Conservation (phyloP, 148 eudicot genomes). For the Spergularia bocconei region DNA sequence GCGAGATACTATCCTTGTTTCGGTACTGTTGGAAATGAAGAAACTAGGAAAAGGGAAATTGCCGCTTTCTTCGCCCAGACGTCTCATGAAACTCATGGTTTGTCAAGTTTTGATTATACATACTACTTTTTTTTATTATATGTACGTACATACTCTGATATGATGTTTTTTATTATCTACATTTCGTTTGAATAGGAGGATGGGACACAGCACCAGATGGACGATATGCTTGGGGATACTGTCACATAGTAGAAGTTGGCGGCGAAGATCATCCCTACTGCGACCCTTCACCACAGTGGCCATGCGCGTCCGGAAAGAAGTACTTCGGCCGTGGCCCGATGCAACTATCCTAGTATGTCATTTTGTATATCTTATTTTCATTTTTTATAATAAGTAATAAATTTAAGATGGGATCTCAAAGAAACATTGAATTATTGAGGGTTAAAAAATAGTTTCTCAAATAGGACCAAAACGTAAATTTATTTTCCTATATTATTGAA, state of each 20-base stretch:
- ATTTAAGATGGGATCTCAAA: no score
- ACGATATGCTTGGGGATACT: constrained; percentile 46
- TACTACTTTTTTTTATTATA: no score
- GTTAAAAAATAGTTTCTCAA: no score
- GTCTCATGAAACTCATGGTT: constrained; percentile 42
- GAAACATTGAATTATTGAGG: no score
- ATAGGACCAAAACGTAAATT: no score
- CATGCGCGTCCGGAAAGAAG: constrained; percentile 39
- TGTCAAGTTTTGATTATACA: neutral
- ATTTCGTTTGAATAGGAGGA: constrained; percentile 21
- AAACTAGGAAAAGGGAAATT: constrained; percentile 29
- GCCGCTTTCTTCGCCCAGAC: constrained; percentile 43
- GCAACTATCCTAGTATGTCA: constrained; percentile 42
- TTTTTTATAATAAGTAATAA: no score
- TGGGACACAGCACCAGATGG: constrained; percentile 46
- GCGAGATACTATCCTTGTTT: constrained; percentile 21
- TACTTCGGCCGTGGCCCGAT: constrained; percentile 51
- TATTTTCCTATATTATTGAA: no score
- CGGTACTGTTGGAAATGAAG: constrained; percentile 20
- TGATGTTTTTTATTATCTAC: neutral
- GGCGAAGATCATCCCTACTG: constrained; percentile 23
- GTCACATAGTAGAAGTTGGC: constrained; percentile 26
- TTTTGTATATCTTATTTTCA: no score
- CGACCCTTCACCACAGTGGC: constrained; percentile 25
- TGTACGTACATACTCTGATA: no score